phyloP scores from a whole-genome alignment of 2,329 filamentous ascomycete genomes.

The Onygenales sp. region DNA sequence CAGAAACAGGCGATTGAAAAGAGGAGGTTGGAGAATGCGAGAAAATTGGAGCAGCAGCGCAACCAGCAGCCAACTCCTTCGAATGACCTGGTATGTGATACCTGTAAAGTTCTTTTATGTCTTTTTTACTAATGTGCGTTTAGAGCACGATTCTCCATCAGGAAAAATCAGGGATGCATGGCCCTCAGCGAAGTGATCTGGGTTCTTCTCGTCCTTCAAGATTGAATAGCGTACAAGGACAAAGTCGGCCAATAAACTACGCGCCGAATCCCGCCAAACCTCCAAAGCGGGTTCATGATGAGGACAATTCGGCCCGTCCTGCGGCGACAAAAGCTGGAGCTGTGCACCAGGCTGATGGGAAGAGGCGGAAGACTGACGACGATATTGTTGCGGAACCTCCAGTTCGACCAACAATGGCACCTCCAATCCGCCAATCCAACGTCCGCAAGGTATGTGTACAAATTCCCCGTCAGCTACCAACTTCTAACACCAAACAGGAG shows the following conservation, averaged over 20 bases:
- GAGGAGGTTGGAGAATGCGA: conserved; percentile 38
- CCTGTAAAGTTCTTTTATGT: neutral
- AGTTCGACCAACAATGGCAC: conserved; percentile 62
- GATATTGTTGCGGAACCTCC: conserved; percentile 55
- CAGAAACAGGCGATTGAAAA: conserved; percentile 52
- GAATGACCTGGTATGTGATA: conserved; percentile 27
- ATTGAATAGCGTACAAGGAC: conserved; percentile 43
- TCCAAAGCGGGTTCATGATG: conserved; percentile 64
- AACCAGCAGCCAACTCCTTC: conserved; percentile 26
- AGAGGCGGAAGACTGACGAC: conserved; percentile 69
- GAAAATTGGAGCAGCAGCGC: conserved; percentile 36
- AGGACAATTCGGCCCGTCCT: conserved; percentile 42
- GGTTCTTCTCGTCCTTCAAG: conserved; percentile 42
- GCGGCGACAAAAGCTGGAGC: conserved; percentile 27
- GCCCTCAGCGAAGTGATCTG: conserved; percentile 38
- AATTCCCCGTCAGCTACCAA: neutral
- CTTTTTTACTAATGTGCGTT: neutral
- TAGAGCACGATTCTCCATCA: conserved; percentile 19
- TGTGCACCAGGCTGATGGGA: conserved; percentile 63
- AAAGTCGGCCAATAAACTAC: conserved; percentile 51
- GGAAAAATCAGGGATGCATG: conserved; percentile 18
- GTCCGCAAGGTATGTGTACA: conserved; percentile 54
- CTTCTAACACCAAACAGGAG: conserved; percentile 15
- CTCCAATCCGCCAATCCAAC: conserved; percentile 73
- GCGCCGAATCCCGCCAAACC: conserved; percentile 60